A percentile compares a stretch with the other conserved stretches of the same genome.
Evolutionary conservation across 345 rosid genomes (phyloP).

Genomic region (Erysimum cheiranthoides): DNA sequence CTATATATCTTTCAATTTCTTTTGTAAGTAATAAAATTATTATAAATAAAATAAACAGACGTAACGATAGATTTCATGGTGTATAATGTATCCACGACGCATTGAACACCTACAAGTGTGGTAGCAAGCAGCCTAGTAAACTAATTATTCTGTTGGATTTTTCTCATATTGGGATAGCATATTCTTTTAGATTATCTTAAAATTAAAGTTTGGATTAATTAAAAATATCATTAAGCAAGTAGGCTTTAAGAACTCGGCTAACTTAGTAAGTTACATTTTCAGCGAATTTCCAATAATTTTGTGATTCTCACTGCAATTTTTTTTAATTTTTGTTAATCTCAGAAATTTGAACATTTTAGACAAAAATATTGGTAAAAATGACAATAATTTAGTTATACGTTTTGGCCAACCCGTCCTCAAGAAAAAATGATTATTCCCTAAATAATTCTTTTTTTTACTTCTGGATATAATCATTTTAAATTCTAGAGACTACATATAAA

Average conservation of each 20-base stretch:
- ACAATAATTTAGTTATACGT: too few species aligned
- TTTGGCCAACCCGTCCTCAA: too few species aligned
- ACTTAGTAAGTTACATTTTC: neutral
- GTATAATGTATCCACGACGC: neutral
- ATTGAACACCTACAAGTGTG: constrained; percentile 1
- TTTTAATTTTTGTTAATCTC: neutral
- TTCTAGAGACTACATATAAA: neutral
- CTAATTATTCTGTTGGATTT: neutral
- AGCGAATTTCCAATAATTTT: too few species aligned
- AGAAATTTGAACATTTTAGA: neutral
- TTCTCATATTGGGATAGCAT: neutral
- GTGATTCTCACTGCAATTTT: neutral
- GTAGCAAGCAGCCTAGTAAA: neutral
- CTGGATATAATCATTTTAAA: too few species aligned
- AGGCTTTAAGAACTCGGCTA: neutral
- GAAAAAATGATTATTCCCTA: too few species aligned
- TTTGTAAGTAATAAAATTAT: neutral
- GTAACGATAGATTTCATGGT: neutral
- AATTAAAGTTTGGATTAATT: too few species aligned
- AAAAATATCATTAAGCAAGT: too few species aligned
- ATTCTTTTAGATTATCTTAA: neutral
- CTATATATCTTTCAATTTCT: neutral
- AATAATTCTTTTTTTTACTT: too few species aligned
- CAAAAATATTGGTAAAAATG: too few species aligned
- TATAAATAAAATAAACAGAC: neutral